Base-by-base conservation (phyloP, 2,329 filamentous ascomycete genomes). In the Aspergillus sp. region DNA sequence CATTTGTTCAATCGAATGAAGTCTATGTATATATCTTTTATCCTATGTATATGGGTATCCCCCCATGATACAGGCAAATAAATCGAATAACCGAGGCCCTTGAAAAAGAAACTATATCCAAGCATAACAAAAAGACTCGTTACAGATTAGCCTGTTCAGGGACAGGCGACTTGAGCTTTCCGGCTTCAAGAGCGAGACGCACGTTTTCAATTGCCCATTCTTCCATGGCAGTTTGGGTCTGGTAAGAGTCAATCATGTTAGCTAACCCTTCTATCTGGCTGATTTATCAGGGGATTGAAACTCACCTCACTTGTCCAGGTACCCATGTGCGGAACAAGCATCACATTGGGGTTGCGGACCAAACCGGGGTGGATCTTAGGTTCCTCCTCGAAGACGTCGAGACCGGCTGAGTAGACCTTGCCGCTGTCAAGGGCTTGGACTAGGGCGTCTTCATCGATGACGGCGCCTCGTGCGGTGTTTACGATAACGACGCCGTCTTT, bases 381-480 rank as follows among this genome's bases (percentile, higher is more conserved):
- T 65, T 94, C 88, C 32, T 90, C 74, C 61, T 94, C 88, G 59
- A 83, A 94, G 39, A 94, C 88, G 61, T 94, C 88, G 5, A 94
- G 74, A 1, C 88, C 88, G 10, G 74, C 83, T 8, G 81, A 84
- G 51, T 76, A 76, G 34, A 94, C 86, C 46, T 81, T 79, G 6
- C 88, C 87, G 11, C 70, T 75, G 13, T 84, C 76, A 2, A 94
- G 74, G 1, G 88, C 87, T 36, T 81, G 70, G 5, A 90, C 88
- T 6, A 94, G 78, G 2, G 88, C 88, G 6, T 75, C 82, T 66
- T 94, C 88, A 57, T 94, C 85, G 58, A 94, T 86, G 43, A 93
- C 81, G 28, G 86, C 86, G 26, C 88, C 88, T 12, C 88, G 82
- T 7, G 88, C 88, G 0, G 88, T 91, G 69, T 93, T 94, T 57